Evolutionary conservation across 2,329 filamentous ascomycete genomes (phyloP).

Genomic region (Calcarisporium arbuscula): DNA sequence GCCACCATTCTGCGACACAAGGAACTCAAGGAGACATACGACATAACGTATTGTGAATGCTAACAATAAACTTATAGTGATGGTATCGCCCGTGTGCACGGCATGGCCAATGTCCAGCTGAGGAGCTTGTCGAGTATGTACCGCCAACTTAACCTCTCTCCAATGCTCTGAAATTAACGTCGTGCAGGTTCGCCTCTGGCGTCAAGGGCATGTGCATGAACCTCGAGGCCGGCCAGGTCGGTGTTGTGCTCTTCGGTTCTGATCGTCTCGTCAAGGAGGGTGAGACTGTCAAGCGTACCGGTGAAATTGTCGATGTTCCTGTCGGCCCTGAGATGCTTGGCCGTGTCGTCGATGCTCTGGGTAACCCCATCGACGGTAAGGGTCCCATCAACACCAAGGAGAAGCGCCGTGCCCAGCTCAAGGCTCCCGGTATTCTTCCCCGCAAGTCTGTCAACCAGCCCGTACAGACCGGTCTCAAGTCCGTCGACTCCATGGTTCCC

Average conservation of each 20-base stretch:
- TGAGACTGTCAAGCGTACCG: conserved; percentile 99
- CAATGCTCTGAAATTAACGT: conserved; percentile 13
- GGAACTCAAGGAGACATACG: conserved; percentile 5
- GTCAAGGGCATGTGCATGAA: conserved; percentile 99
- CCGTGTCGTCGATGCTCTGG: conserved; percentile 96
- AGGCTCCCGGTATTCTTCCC: conserved; percentile 97
- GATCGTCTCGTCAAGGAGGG: conserved; percentile 99
- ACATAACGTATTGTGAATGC: conserved; percentile 11
- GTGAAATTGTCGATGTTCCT: conserved; percentile 97
- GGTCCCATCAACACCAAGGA: conserved; percentile 88
- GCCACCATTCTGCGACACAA: conserved; percentile 6
- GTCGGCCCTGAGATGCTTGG: conserved; percentile 90
- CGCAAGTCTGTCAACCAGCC: conserved; percentile 96
- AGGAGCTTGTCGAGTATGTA: conserved; percentile 98
- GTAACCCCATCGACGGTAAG: conserved; percentile 99
- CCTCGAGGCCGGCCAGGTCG: conserved; percentile 99
- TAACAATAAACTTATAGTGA: conserved; percentile 60
- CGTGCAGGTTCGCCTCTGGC: conserved; percentile 85
- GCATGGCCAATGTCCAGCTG: conserved; percentile 99
- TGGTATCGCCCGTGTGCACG: conserved; percentile 99
- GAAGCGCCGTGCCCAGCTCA: conserved; percentile 94
- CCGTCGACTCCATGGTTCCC: conserved; percentile 98
- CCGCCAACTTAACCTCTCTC: conserved; percentile 6
- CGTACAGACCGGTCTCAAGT: conserved; percentile 99
- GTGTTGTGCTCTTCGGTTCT: conserved; percentile 99